These are phyloP conservation scores for Gossypium mustelinum DNA, from an alignment of 345 rosid genomes.

Conservation along the genomic window DNA sequence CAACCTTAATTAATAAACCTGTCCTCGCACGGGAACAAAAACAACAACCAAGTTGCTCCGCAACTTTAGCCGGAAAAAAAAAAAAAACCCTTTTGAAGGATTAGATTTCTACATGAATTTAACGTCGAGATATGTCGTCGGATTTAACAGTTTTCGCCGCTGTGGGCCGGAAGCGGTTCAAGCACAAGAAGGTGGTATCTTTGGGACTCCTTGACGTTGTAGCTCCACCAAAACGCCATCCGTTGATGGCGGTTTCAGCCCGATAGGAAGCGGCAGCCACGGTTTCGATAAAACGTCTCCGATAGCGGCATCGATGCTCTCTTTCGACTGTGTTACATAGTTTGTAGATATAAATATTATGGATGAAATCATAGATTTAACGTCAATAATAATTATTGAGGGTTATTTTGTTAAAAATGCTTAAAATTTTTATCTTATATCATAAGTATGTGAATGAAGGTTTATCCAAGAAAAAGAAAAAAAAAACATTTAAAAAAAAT, in stretches of 20 bases:
- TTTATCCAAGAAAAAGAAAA: too few relatives aligned
- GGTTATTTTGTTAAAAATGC: too few relatives aligned
- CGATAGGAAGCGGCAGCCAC: constrained; percentile 80
- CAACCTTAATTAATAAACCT: constrained; percentile 6
- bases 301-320: constrained; percentile 67
- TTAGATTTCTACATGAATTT: background rate
- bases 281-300: constrained; percentile 75
- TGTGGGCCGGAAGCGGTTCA: constrained; percentile 9
- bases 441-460: too few relatives aligned
- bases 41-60: constrained; percentile 7
- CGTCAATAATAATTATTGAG: too few relatives aligned
- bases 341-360: background rate
- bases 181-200: constrained; percentile 53
- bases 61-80: background rate
- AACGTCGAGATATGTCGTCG: background rate
- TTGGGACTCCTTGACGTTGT: constrained; percentile 63
- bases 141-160: background rate
- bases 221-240: constrained; percentile 67
- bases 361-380: too few relatives aligned
- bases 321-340: constrained; percentile 43
- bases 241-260: constrained; percentile 64
- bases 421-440: too few relatives aligned
- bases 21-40: constrained; percentile 12
- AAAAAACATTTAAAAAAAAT: too few relatives aligned
- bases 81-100: background rate